These are phyloP conservation scores for Rickenella mellea DNA, from an alignment of 768 basidiomycete genomes.

Conservation along the genomic window DNA sequence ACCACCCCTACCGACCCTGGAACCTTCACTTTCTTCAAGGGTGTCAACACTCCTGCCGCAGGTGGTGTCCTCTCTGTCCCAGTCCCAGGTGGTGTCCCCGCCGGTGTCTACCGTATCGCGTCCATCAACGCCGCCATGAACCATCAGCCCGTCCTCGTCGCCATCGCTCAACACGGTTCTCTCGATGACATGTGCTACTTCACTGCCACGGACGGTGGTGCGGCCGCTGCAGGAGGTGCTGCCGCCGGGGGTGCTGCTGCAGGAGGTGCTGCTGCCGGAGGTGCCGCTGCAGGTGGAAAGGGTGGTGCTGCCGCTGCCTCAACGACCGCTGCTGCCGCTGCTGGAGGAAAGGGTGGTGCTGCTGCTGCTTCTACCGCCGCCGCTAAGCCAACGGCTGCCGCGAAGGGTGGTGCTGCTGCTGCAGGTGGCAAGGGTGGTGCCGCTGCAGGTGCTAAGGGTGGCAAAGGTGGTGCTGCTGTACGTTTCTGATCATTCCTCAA, in stretches of 20 bases:
- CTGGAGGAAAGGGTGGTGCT: constrained; percentile 4
- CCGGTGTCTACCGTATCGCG: constrained; percentile 48
- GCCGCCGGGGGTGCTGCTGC: constrained; percentile 6
- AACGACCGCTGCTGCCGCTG: constrained; percentile 8
- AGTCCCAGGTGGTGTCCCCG: constrained; percentile 47
- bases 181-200: constrained; percentile 53
- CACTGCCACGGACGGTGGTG: constrained; percentile 19
- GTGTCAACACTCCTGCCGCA: constrained; percentile 33
- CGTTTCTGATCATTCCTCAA: too few species aligned
- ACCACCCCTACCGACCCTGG: constrained; percentile 39
- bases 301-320: constrained; percentile 7
- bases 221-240: constrained; percentile 1
- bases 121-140: constrained; percentile 49
- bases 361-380: constrained; percentile 1
- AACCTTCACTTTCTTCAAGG: constrained; percentile 50
- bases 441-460: too few species aligned
- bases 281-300: constrained; percentile 6
- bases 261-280: constrained; percentile 6
- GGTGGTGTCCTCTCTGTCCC: constrained; percentile 39
- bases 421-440: constrained; percentile 3
- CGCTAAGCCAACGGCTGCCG: constrained; percentile 2
- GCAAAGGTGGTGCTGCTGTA: too few species aligned
- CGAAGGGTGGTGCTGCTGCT: constrained; percentile 8
- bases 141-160: constrained; percentile 48
- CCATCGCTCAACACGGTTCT: constrained; percentile 51